Evolutionary conservation across 805 yeast species (phyloP).

Genomic region (Yarrowia hollandica): DNA sequence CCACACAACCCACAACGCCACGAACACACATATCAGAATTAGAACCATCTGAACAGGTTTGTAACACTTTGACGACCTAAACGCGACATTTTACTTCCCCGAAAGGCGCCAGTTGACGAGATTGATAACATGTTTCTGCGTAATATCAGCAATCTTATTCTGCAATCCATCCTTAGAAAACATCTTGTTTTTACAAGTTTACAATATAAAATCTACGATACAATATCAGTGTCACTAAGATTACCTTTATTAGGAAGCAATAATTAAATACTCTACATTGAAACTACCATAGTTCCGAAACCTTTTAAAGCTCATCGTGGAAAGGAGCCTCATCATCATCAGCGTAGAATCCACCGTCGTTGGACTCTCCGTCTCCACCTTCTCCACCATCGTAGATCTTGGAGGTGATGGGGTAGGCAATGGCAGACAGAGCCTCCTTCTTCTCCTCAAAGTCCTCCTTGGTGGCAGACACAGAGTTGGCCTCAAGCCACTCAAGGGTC

Average conservation of each 20-base stretch:
- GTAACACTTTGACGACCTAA: no score
- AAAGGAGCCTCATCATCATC: constrained; percentile 63
- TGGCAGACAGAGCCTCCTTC: constrained; percentile 73
- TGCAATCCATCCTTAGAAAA: no score
- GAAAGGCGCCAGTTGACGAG: no score
- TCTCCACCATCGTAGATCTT: constrained; percentile 68
- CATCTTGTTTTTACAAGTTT: no score
- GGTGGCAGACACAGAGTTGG: constrained; percentile 79
- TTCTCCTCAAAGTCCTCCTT: constrained; percentile 93
- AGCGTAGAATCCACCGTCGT: constrained; percentile 50
- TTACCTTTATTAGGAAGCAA: constrained; percentile 27
- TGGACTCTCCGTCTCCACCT: constrained; percentile 45
- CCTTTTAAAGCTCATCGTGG: constrained; percentile 57
- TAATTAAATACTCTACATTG: constrained; percentile 29
- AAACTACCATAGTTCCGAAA: constrained; percentile 21
- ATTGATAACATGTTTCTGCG: no score
- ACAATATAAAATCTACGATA: no score
- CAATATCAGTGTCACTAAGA: neutral
- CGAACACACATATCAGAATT: no score
- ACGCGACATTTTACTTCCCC: no score
- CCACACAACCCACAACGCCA: no score
- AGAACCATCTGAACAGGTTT: no score
- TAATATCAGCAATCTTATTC: no score
- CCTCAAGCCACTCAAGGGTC: constrained; percentile 84
- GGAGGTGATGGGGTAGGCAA: constrained; percentile 89